Conservation (phyloP, 257 asterid species). For the Sherardia arvensis region DNA sequence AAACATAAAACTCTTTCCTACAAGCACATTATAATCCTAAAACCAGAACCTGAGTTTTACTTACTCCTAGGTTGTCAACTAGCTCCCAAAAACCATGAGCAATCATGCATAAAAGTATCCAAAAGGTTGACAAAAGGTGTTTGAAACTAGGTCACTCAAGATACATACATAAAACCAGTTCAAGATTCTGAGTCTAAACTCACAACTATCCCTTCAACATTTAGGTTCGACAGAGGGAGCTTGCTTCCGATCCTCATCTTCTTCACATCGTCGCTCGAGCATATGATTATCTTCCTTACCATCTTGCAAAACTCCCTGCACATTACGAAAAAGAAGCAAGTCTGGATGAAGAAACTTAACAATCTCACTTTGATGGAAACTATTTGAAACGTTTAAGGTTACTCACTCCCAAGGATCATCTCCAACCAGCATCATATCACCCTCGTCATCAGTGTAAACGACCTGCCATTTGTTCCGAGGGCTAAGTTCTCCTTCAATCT, state of each 20-base stretch:
- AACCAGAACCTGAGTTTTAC: too few species aligned
- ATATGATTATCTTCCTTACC: slow-evolving; percentile 65
- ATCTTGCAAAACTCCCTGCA: slow-evolving; percentile 74
- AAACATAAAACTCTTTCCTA: not conserved
- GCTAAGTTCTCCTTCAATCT: slow-evolving; percentile 65
- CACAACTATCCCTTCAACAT: slow-evolving; percentile 30
- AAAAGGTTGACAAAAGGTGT: not conserved
- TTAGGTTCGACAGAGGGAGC: slow-evolving; percentile 33
- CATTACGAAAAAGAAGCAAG: not conserved
- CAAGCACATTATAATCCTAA: not conserved
- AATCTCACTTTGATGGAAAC: not conserved
- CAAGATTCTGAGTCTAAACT: slow-evolving; percentile 44
- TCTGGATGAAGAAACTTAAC: slow-evolving; percentile 8
- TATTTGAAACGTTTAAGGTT: not conserved
- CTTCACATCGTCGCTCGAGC: slow-evolving; percentile 64
- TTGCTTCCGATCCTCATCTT: slow-evolving; percentile 52
- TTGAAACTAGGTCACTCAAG: not conserved
- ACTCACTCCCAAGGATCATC: slow-evolving; percentile 99
- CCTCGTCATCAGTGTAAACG: slow-evolving; percentile 84
- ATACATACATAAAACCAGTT: not conserved
- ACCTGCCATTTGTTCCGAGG: slow-evolving; percentile 71
- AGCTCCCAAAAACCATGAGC: slow-evolving; percentile 7
- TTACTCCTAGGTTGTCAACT: not conserved
- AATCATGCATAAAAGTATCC: not conserved
- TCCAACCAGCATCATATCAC: slow-evolving; percentile 93